phyloP scores from a whole-genome alignment of 2,329 filamentous ascomycete species.

The Alternaria viburni region DNA sequence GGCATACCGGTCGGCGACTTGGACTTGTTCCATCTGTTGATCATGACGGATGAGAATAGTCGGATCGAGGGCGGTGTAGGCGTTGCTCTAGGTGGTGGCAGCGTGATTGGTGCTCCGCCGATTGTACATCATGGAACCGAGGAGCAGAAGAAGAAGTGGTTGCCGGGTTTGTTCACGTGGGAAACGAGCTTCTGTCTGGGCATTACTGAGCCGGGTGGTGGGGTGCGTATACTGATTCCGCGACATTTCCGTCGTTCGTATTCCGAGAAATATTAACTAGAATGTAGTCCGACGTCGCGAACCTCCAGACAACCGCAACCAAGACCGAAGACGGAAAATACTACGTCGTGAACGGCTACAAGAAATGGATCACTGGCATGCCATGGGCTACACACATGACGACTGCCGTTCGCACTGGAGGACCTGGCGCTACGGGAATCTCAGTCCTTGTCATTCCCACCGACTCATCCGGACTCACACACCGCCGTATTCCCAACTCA shows the following conservation, averaged over 20 bases:
- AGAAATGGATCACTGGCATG: constrained; percentile 72
- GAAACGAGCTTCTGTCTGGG: constrained; percentile 68
- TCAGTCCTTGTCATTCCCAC: constrained; percentile 65
- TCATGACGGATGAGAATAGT: constrained; percentile 62
- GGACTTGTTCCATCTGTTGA: constrained; percentile 53
- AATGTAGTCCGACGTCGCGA: constrained; percentile 65
- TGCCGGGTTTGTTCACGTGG: constrained; percentile 65
- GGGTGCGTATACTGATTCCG: too few relatives aligned
- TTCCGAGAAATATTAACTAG: constrained; percentile 2
- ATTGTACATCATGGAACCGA: constrained; percentile 67
- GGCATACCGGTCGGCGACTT: constrained; percentile 46
- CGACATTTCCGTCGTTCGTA: too few relatives aligned
- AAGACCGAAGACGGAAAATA: constrained; percentile 77
- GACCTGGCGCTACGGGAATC: constrained; percentile 60
- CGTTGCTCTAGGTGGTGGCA: constrained; percentile 65
- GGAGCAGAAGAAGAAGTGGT: constrained; percentile 64
- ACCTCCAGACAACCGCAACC: constrained; percentile 67
- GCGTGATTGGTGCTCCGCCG: constrained; percentile 68
- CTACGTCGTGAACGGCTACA: constrained; percentile 70
- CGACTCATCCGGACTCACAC: constrained; percentile 57
- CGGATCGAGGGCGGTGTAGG: constrained; percentile 64
- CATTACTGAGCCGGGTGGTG: constrained; percentile 65
- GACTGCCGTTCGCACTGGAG: constrained; percentile 66
- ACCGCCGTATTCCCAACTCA: constrained; percentile 66
- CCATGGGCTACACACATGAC: constrained; percentile 68